Evolutionary conservation across 257 asterid species (phyloP).

Genomic region (Penstemon newberryi): DNA sequence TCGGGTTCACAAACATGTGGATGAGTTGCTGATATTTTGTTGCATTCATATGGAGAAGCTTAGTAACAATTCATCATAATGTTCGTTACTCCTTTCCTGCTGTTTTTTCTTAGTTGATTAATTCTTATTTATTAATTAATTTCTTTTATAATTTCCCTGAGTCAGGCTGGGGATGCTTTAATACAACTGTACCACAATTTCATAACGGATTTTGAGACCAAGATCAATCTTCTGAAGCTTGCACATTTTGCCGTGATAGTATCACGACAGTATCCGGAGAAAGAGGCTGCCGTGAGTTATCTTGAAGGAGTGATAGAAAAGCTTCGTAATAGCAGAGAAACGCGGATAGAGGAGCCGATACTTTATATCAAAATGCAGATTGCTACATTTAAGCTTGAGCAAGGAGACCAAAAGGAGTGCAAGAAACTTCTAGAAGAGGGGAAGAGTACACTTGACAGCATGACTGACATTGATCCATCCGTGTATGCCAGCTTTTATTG

Average conservation of each 20-base stretch:
- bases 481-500: constrained; percentile 93
- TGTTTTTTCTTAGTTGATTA: not conserved
- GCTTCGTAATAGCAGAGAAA: constrained; percentile 76
- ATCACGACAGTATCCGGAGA: constrained; percentile 76
- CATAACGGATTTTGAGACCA: constrained; percentile 93
- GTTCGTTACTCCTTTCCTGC: not conserved
- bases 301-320: constrained; percentile 93
- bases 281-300: constrained; percentile 76
- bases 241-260: constrained; percentile 93
- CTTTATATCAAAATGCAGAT: constrained; percentile 89
- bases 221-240: constrained; percentile 95
- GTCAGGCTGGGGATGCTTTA: constrained; percentile 89
- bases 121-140: not conserved
- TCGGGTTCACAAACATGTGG: not conserved
- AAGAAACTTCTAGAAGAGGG: constrained; percentile 88
- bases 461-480: constrained; percentile 98
- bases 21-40: constrained; percentile 3
- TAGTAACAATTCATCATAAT: not conserved
- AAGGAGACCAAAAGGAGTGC: constrained; percentile 84
- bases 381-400: constrained; percentile 74
- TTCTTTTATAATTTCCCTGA: constrained; percentile 24
- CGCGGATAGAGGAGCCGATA: constrained; percentile 86
- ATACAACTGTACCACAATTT: constrained; percentile 90
- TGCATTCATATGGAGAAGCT: not conserved
- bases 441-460: constrained; percentile 84